Evolutionary conservation across 2,329 filamentous ascomycete genomes (phyloP).

Genomic region (Scedosporium dehoogii): DNA sequence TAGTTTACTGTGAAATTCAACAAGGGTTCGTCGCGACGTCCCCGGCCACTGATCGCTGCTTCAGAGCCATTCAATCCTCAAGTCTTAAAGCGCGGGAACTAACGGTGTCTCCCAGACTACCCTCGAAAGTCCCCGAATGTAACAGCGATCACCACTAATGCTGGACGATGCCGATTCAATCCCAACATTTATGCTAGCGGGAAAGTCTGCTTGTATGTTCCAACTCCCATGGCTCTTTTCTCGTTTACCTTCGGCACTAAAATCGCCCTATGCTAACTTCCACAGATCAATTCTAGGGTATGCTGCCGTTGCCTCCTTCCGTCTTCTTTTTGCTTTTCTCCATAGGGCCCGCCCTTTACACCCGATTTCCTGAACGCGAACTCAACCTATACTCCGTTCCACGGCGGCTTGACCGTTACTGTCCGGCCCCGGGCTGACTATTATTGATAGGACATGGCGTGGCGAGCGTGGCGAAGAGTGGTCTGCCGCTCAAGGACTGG

Average conservation of each 20-base stretch:
- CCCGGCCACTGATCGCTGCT: not conserved
- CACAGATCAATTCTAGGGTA: slow-evolving; percentile 80
- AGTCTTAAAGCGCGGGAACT: not conserved
- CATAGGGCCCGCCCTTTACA: not conserved
- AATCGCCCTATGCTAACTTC: slow-evolving; percentile 11
- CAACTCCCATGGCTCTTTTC: not conserved
- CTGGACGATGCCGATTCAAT: slow-evolving; percentile 83
- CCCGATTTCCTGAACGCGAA: not conserved
- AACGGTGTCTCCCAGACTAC: slow-evolving; percentile 53
- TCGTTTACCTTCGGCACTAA: slow-evolving; percentile 6
- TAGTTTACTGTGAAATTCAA: slow-evolving; percentile 71
- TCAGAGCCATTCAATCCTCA: slow-evolving; percentile 1
- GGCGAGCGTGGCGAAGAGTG: slow-evolving; percentile 87
- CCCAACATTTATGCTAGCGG: slow-evolving; percentile 91
- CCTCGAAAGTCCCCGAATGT: slow-evolving; percentile 57
- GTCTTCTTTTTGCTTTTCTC: not conserved
- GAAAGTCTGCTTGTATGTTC: slow-evolving; percentile 81
- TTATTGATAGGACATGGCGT: slow-evolving; percentile 69
- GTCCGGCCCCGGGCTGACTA: not conserved
- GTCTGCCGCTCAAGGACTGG: slow-evolving; percentile 91
- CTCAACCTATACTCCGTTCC: not conserved
- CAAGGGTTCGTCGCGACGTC: slow-evolving; percentile 45
- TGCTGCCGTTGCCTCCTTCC: slow-evolving; percentile 9
- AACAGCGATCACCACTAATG: slow-evolving; percentile 73
- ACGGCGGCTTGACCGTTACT: not conserved